A percentile compares a stretch with the other conserved stretches of the same genome.
phyloP scores from a whole-genome alignment of 2,329 filamentous ascomycete genomes.

The Xylaria arbuscula region DNA sequence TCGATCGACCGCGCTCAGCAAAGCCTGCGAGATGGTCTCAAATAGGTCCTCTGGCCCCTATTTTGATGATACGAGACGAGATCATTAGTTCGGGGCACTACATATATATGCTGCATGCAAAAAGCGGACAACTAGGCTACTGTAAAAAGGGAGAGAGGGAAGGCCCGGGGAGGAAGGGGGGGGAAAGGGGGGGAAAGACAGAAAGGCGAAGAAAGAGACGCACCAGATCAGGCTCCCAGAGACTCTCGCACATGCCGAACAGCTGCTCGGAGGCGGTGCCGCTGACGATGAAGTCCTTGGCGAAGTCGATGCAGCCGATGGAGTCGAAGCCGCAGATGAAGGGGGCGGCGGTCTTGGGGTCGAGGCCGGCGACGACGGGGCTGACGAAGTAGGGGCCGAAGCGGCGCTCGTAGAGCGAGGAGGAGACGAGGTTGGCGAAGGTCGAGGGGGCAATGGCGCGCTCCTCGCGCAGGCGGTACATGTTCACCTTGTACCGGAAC shows the following conservation, averaged over 20 bases:
- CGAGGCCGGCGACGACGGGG: constrained; percentile 93
- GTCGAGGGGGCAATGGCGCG: constrained; percentile 94
- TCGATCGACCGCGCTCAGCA: constrained; percentile 95
- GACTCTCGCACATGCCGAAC: constrained; percentile 97
- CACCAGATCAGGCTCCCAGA: constrained; percentile 98
- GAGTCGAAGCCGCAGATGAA: constrained; percentile 99
- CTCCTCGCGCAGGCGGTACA: constrained; percentile 99
- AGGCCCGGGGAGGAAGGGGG: background rate
- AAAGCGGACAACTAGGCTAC: background rate
- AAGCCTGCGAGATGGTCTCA: constrained; percentile 95
- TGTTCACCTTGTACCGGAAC: constrained; percentile 99
- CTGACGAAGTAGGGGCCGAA: constrained; percentile 98
- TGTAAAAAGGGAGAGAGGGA: background rate
- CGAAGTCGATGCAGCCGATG: constrained; percentile 99
- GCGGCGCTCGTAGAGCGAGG: constrained; percentile 90
- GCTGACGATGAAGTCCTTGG: constrained; percentile 98
- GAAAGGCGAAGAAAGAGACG: constrained; percentile 49
- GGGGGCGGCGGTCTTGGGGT: constrained; percentile 91
- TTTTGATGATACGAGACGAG: constrained; percentile 7
- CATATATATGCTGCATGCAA: background rate
- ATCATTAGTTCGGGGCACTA: constrained; percentile 14
- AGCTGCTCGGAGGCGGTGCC: constrained; percentile 97
- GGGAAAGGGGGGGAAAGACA: background rate
- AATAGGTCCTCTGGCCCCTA: constrained; percentile 94
- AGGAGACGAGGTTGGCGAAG: constrained; percentile 94